These are phyloP conservation scores for Oryza australiensis DNA, from an alignment of 176 grass and related monocot genomes.

Conservation along the genomic window DNA sequence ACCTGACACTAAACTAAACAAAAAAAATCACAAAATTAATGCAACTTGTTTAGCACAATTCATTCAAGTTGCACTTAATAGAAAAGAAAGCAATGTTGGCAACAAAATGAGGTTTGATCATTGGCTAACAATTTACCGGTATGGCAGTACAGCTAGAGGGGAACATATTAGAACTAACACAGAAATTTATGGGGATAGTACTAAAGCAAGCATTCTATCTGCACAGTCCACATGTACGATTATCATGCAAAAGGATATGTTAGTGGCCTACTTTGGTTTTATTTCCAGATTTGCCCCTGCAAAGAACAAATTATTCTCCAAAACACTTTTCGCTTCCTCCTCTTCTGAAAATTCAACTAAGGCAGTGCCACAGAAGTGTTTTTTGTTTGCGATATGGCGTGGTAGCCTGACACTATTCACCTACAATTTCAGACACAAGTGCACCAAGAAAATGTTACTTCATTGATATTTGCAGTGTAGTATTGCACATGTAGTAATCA, in stretches of 20 bases:
- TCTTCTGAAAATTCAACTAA: slow-evolving; percentile 85
- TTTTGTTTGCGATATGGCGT: slow-evolving; percentile 67
- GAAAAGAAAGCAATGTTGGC: neutral
- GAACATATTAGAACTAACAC: neutral
- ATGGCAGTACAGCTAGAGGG: neutral
- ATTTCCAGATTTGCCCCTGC: slow-evolving; percentile 56
- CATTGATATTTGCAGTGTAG: neutral
- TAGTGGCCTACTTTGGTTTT: slow-evolving; percentile 61
- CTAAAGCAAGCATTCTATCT: neutral
- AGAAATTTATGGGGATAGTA: neutral
- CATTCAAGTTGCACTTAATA: neutral
- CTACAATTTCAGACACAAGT: slow-evolving; percentile 31
- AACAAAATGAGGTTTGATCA: neutral
- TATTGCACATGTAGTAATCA: neutral
- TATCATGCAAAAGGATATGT: neutral
- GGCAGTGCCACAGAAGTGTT: slow-evolving; percentile 66
- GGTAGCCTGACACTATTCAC: slow-evolving; percentile 84
- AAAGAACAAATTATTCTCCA: slow-evolving; percentile 48
- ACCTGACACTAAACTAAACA: neutral
- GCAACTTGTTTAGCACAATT: neutral
- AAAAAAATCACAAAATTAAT: neutral
- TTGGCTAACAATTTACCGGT: neutral
- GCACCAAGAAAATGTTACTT: neutral
- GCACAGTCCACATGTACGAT: neutral
- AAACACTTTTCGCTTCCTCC: slow-evolving; percentile 53